Base-by-base conservation (phyloP, 805 yeast genomes). In the Lachancea fermentati region DNA sequence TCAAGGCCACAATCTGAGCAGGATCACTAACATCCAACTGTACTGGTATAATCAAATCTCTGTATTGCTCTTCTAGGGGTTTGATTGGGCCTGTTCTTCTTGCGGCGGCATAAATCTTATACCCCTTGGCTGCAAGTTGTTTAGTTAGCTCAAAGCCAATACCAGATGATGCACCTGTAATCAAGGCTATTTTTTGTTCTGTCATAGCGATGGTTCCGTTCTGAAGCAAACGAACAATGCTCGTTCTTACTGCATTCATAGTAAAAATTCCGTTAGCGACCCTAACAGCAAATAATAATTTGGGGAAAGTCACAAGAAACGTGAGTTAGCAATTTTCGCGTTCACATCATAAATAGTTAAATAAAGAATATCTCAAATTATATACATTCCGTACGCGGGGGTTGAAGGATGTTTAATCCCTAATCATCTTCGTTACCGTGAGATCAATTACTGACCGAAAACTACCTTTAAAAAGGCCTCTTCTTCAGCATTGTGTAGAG, bases 401-500 rank as follows among this genome's bases (percentile, higher is more conserved):
- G n/a, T n/a, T n/a, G n/a, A n/a, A n/a, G 29, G 12, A 25, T 25
- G 29, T 25, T 25, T 9, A n/a, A n/a, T 7, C n/a, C 8, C 6
- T 12, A 30, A 14, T 7, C 14, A 11, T 30, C 15, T 15, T 30
- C 15, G n/a, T 15, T 7, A 7, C 25, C 7, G 13, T 19, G n/a
- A n/a, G n/a, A n/a, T n/a, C n/a, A n/a, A n/a, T 31, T 31, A 43
- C 17, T 39, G 43, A 37, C 50, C 50, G 67, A 86, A 83, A 46
- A 82, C 95, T 41, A 85, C 94, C 44, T 73, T 70, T 64, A 91
- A 73, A 75, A 93, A 86, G 29, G 81, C 80, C 52, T 79, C 83
- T 72, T 93, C 97, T 73, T 93, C 96, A 49, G 82, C 81, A 47
- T 66, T 62, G 67, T 93, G 98, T 78, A 79, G 79, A 49, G 80